phyloP scores from a whole-genome alignment of 164 flowering plant species.

The Nymphaea colorata region DNA sequence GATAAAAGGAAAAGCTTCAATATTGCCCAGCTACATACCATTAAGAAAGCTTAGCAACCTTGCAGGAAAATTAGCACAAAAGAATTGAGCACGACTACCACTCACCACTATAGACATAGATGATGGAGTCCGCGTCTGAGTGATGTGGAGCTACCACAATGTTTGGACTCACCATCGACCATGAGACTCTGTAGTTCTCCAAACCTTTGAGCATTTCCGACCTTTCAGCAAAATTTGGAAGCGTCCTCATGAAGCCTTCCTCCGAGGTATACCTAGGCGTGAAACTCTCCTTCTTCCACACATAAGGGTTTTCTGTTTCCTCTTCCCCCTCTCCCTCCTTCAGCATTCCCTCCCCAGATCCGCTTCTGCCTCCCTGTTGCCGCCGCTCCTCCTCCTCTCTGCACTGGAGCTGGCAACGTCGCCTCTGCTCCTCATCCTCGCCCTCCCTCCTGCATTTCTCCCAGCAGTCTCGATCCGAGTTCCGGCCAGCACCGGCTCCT shows the following conservation, averaged over 20 bases:
- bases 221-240: constrained; percentile 2
- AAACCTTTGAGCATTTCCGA: constrained; percentile 5
- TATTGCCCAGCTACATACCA: no score
- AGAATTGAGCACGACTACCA: neutral
- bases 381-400: neutral
- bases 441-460: no score
- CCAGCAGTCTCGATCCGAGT: no score
- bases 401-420: neutral
- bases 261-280: neutral
- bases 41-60: no score
- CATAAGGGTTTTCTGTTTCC: constrained; percentile 1
- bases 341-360: no score
- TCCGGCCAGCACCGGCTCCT: neutral
- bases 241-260: neutral
- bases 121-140: constrained; percentile 5
- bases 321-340: neutral
- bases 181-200: constrained; percentile 2
- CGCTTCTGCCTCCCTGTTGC: neutral
- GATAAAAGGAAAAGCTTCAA: no score
- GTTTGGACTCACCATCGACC: constrained; percentile 4
- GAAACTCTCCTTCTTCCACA: constrained; percentile 2
- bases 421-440: neutral
- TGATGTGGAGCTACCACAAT: constrained; percentile 4
- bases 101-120: constrained; percentile 4
- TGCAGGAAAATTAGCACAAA: no score